Conservation (phyloP, 257 asterid species). For the Nicotiana knightiana region DNA sequence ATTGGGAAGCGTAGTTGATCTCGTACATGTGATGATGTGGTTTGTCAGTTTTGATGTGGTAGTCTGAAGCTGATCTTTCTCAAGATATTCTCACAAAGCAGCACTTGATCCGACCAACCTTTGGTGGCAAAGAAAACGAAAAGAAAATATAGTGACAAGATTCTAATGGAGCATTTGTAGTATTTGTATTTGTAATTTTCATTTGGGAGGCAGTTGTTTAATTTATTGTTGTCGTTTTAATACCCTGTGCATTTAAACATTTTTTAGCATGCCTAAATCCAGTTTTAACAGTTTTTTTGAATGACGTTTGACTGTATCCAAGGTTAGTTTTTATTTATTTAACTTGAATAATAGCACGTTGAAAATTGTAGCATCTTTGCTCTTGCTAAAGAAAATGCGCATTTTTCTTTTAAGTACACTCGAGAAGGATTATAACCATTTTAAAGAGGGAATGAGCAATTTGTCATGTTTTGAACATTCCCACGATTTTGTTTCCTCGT, state of each 20-base stretch:
- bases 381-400: no score
- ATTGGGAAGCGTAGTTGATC: neutral
- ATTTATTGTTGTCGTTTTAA: neutral
- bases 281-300: neutral
- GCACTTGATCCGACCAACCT: neutral
- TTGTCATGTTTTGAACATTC: neutral
- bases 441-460: no score
- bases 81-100: neutral
- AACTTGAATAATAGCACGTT: neutral
- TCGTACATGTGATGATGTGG: neutral
- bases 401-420: no score
- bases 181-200: neutral
- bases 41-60: neutral
- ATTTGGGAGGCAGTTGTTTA: neutral
- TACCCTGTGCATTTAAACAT: neutral
- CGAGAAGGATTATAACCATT: neutral
- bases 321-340: neutral
- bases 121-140: neutral
- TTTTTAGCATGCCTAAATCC: neutral
- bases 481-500: neutral
- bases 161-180: neutral
- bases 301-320: neutral
- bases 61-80: neutral
- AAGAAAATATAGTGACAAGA: neutral
- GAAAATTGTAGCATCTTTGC: neutral